Percentiles rank a stretch among this genome's conserved stretches.
Evolutionary conservation across 2,329 filamentous ascomycete genomes (phyloP).

Genomic region (Lachnum nothofagi): DNA sequence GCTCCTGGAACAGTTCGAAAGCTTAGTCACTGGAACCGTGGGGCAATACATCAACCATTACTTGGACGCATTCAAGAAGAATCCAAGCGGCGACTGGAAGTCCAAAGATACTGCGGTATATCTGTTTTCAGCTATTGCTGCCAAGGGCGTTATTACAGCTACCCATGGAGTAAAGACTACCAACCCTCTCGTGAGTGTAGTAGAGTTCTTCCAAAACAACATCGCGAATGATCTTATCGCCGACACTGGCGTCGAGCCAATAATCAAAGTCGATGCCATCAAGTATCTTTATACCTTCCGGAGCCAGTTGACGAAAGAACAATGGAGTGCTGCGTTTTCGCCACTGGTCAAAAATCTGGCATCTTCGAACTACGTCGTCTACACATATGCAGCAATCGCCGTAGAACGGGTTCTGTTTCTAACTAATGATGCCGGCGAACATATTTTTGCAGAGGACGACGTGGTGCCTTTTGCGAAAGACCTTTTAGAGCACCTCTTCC

Average conservation of each 20-base stretch:
- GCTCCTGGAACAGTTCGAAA: conserved; percentile 83
- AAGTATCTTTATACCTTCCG: conserved; percentile 97
- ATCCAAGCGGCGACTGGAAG: conserved; percentile 74
- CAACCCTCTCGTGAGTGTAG: conserved; percentile 80
- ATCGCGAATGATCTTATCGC: conserved; percentile 82
- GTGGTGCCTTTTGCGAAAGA: conserved; percentile 81
- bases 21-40: conserved; percentile 79
- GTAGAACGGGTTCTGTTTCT: conserved; percentile 90
- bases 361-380: conserved; percentile 89
- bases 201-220: conserved; percentile 91
- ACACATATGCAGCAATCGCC: conserved; percentile 94
- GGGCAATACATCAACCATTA: conserved; percentile 83
- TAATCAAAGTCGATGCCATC: conserved; percentile 95
- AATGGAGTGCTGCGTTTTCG: conserved; percentile 86
- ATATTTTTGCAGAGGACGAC: conserved; percentile 73
- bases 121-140: conserved; percentile 87
- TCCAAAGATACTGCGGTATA: conserved; percentile 98
- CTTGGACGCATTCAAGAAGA: conserved; percentile 66
- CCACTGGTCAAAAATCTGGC: conserved; percentile 86
- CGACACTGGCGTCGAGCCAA: conserved; percentile 65
- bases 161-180: conserved; percentile 86
- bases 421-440: conserved; percentile 66
- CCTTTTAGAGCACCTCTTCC: conserved; percentile 83
- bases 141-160: conserved; percentile 81
- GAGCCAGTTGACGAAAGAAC: conserved; percentile 83